Evolutionary conservation across 176 grass and related monocot species (phyloP).

Genomic region (Melocanna baccifera): DNA sequence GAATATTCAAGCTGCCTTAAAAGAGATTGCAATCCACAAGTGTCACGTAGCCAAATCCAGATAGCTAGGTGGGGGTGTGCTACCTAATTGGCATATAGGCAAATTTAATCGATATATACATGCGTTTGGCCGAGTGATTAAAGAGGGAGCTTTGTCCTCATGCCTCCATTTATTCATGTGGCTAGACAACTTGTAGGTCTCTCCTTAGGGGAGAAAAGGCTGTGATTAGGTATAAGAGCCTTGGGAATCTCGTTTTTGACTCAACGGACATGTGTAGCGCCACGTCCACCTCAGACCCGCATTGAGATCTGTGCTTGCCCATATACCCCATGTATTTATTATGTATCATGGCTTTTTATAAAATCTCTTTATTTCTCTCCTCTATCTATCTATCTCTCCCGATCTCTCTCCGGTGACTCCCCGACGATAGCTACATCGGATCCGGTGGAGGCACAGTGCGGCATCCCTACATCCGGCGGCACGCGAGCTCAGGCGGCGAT

Average conservation of each 20-base stretch:
- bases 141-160: slow-evolving; percentile 8
- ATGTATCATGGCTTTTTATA: too few species aligned
- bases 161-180: slow-evolving; percentile 28
- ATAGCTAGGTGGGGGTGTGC: not conserved
- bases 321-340: too few species aligned
- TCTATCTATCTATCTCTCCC: too few species aligned
- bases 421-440: too few species aligned
- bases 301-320: too few species aligned
- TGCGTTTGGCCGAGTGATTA: slow-evolving; percentile 30
- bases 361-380: too few species aligned
- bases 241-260: not conserved
- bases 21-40: not conserved
- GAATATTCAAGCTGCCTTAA: slow-evolving; percentile 9
- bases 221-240: slow-evolving; percentile 47
- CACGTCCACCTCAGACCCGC: too few species aligned
- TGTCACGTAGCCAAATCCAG: slow-evolving; percentile 6
- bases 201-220: slow-evolving; percentile 28
- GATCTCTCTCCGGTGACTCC: too few species aligned
- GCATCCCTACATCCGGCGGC: too few species aligned
- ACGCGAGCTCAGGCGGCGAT: too few species aligned
- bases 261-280: too few species aligned
- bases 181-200: slow-evolving; percentile 30
- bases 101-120: slow-evolving; percentile 3
- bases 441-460: too few species aligned
- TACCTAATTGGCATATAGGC: not conserved